Percentiles rank a stretch among this genome's conserved stretches.
Evolutionary conservation across 2,329 filamentous ascomycete species (phyloP).

Genomic region (Trichoderma breve): DNA sequence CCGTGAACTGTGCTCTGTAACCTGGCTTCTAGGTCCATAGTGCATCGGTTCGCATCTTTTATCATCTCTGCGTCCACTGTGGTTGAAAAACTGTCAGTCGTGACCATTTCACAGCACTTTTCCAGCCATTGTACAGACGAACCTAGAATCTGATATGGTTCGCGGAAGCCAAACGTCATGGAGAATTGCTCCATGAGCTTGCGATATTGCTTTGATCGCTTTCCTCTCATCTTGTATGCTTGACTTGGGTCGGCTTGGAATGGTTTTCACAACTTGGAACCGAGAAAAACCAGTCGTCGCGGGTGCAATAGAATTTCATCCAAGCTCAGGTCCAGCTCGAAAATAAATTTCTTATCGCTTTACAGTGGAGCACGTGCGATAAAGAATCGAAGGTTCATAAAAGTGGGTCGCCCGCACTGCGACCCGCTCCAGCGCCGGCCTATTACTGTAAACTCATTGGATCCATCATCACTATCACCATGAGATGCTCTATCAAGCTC

Average conservation of each 20-base stretch:
- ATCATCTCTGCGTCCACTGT: constrained; percentile 82
- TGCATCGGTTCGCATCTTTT: constrained; percentile 75
- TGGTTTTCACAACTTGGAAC: background rate
- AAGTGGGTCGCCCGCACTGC: background rate
- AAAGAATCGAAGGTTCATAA: constrained; percentile 23
- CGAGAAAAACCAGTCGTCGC: background rate
- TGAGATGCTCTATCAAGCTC: background rate
- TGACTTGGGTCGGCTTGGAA: background rate
- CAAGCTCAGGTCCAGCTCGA: constrained; percentile 21
- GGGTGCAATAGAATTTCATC: background rate
- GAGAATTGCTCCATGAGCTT: constrained; percentile 95
- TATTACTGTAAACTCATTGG: no score
- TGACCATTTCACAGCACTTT: background rate
- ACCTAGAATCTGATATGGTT: constrained; percentile 88
- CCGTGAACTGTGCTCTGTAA: constrained; percentile 83
- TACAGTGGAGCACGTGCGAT: constrained; percentile 36
- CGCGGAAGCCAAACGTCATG: constrained; percentile 83
- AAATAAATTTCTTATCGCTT: constrained; percentile 43
- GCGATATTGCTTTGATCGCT: constrained; percentile 55
- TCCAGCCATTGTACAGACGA: constrained; percentile 28
- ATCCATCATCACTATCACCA: background rate
- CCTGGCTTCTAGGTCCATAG: constrained; percentile 80
- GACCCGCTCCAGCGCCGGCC: background rate
- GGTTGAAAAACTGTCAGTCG: background rate
- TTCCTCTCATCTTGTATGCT: constrained; percentile 45